Base-by-base conservation (phyloP, 2,329 filamentous ascomycete species). In the Penicillium frequentans region DNA sequence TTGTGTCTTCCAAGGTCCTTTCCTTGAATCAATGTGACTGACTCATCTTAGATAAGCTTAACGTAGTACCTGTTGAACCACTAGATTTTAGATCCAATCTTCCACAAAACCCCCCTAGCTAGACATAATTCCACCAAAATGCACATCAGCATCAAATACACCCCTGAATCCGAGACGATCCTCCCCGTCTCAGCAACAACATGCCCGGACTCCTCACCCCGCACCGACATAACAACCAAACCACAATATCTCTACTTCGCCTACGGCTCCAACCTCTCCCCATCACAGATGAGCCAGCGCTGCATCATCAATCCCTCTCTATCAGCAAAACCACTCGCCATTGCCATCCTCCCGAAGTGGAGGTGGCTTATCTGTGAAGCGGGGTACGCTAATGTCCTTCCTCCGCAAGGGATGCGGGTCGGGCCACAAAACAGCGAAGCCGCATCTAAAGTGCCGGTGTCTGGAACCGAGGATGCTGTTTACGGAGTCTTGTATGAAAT, bases 221-320 rank as follows among this genome's bases (percentile, higher is more conserved):
- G 35, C 49, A 53, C 26, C 68, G 31, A 26, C 63, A 67, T 68
- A 65, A 71, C 51, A 44, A 24, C 39, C 47, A 44, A 44, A 59
- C 50, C 45, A 49, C 66, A 65, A 54, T 66, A 71, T 33, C 71
- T 77, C 62, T 78, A 78, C 62, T 77, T 78, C 56, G 75, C 76
- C 52, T 78, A 75, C 57, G 76, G 76, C 50, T 77, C 75, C 43
- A 78, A 78, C 54, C 73, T 78, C 27, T 78, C 76, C 5, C 68
- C 71, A 24, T 70, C 67, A 3, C 76, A 78, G 50, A 78, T 78
- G 76, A 61, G 62, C 39, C 50, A 67, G 13, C 74, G 76, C 48
- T 76, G 75, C 56, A 63, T 50, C n/a, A 54, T 66, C 43, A 62
- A 70, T 46, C 72, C 75, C 1, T 27, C 57, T 16, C 63, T 64